These are phyloP conservation scores for Colletotrichum simmondsii DNA, from an alignment of 2,329 filamentous ascomycete genomes.

Conservation along the genomic window DNA sequence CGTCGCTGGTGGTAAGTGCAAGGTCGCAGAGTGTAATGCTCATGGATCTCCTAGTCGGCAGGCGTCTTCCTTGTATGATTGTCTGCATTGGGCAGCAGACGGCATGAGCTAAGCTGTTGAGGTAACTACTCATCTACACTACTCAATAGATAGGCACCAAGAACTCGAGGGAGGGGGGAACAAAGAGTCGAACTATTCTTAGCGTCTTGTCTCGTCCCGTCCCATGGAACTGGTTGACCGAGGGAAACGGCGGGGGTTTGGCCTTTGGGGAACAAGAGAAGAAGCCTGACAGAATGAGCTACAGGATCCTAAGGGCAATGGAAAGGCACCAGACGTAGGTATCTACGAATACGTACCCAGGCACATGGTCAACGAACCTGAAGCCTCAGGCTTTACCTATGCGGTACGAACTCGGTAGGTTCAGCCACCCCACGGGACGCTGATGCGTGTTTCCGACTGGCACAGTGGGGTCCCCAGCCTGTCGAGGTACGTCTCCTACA, in stretches of 20 bases:
- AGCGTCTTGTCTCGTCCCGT: conserved; percentile 1
- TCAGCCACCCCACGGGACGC: conserved; percentile 30
- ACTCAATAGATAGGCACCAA: background rate
- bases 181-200: conserved; percentile 1
- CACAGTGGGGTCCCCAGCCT: conserved; percentile 14
- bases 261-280: background rate
- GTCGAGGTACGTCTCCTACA: background rate
- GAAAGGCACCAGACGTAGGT: background rate
- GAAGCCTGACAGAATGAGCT: conserved; percentile 1
- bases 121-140: background rate
- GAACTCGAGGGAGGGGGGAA: background rate
- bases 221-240: conserved; percentile 9
- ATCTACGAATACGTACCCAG: background rate
- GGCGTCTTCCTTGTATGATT: conserved; percentile 15
- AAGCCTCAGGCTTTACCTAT: background rate
- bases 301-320: background rate
- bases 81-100: background rate
- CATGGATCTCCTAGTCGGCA: background rate
- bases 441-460: conserved; percentile 29
- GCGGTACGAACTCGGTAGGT: background rate
- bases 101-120: background rate
- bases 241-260: conserved; percentile 6
- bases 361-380: background rate
- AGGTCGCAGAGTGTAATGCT: conserved; percentile 2
- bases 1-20: background rate